Evolutionary conservation across 2,329 filamentous ascomycete genomes (phyloP).

Genomic region (Aspergillus carbonarius): DNA sequence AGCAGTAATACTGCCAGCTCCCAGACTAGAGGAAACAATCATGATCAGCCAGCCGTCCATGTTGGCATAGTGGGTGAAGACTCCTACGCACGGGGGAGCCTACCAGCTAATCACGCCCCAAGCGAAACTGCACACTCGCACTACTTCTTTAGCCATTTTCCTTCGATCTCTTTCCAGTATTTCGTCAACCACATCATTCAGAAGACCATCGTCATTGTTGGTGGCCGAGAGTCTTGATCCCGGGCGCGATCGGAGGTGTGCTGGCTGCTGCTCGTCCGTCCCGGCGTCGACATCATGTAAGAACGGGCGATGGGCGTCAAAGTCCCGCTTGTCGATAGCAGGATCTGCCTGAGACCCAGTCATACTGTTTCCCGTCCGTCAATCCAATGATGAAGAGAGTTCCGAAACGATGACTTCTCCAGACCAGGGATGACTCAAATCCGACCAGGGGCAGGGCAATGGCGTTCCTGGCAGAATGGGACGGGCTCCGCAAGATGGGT

Average conservation of each 20-base stretch:
- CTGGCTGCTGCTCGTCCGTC: conserved; percentile 11
- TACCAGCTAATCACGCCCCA: conserved; percentile 62
- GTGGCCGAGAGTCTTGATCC: conserved; percentile 21
- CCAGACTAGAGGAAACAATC: conserved; percentile 52
- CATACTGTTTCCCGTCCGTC: conserved; percentile 19
- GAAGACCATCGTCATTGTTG: conserved; percentile 45
- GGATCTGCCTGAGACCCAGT: conserved; percentile 18
- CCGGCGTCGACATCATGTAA: conserved; percentile 20
- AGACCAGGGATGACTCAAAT: not conserved
- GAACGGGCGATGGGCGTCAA: conserved; percentile 44
- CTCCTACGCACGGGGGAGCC: conserved; percentile 9
- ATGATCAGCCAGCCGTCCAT: conserved; percentile 4
- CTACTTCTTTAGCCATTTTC: conserved; percentile 53
- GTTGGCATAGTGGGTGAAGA: not conserved
- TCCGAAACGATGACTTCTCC: not conserved
- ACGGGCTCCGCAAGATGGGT: not conserved
- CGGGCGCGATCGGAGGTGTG: conserved; percentile 29
- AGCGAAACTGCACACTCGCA: conserved; percentile 57
- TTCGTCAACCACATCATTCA: conserved; percentile 61
- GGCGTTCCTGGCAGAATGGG: not conserved
- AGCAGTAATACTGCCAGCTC: conserved; percentile 86
- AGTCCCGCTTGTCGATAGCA: conserved; percentile 48
- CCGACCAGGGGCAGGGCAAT: not conserved
- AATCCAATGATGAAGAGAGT: not conserved
- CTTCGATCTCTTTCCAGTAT: conserved; percentile 58